A percentile compares a stretch with the other conserved stretches of the same genome.
Evolutionary conservation across 2,329 filamentous ascomycete species (phyloP).

Genomic region (Immersiporthe knoxdaviesiana): DNA sequence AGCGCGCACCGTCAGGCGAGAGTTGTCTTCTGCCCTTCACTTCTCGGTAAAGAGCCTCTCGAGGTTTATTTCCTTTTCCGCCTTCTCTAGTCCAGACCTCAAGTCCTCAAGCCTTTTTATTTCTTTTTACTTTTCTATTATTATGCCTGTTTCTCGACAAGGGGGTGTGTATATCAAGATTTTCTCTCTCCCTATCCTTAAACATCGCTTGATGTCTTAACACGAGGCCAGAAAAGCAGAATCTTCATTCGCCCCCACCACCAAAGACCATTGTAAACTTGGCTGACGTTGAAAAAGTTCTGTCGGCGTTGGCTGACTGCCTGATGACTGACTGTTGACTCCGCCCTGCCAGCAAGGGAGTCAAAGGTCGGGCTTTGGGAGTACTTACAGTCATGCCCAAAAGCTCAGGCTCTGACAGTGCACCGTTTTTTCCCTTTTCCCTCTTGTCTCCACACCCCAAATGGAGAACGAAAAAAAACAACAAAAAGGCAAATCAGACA

Average conservation of each 20-base stretch:
- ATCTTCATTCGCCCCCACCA: neutral
- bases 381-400: conserved; percentile 9
- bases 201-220: no score
- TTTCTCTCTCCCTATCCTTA: neutral
- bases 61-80: neutral
- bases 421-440: neutral
- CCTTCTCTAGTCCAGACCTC: neutral
- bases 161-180: neutral
- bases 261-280: neutral
- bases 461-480: neutral
- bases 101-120: neutral
- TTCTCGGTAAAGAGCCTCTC: conserved; percentile 1
- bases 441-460: neutral
- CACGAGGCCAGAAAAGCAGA: neutral
- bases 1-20: conserved; percentile 2
- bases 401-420: conserved; percentile 19
- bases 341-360: neutral
- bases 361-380: neutral
- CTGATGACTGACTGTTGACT: neutral
- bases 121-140: no score
- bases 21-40: neutral
- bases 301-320: neutral
- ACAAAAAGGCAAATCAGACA: neutral
- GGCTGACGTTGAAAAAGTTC: neutral
- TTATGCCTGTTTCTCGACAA: neutral